Percentiles rank a stretch among this genome's conserved stretches.
Evolutionary conservation across 495 filamentous ascomycete species (phyloP).

Genomic region (Penicillium robsamsonii): DNA sequence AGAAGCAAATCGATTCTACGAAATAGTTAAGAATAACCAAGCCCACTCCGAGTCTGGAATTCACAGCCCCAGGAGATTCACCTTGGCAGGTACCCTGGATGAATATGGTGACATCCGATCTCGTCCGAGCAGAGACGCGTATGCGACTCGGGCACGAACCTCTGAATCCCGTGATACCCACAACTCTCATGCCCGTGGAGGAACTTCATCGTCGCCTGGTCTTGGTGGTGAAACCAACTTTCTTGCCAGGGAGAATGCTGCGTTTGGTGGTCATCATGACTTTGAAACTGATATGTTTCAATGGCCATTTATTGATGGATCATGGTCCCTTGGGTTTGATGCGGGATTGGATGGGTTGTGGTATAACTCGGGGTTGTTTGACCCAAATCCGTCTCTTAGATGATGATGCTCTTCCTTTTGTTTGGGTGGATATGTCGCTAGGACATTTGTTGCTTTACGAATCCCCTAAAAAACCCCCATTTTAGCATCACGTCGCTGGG

Average conservation of each 20-base stretch:
- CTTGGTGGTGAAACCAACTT: conserved; percentile 12
- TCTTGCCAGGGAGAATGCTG: conserved; percentile 14
- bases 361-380: conserved; percentile 31
- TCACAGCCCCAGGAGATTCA: conserved; percentile 32
- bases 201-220: conserved; percentile 10
- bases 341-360: conserved; percentile 37
- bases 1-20: conserved; percentile 44
- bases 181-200: conserved; percentile 1
- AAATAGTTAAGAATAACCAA: conserved; percentile 34
- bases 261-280: conserved; percentile 23
- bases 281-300: conserved; percentile 44
- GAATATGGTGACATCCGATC: conserved; percentile 47
- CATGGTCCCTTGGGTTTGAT: conserved; percentile 43
- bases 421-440: not conserved
- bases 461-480: no score
- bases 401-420: not conserved
- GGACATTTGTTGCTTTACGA: not conserved
- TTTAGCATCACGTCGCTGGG: not conserved
- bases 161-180: conserved; percentile 11
- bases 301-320: conserved; percentile 46
- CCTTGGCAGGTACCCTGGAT: conserved; percentile 39
- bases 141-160: conserved; percentile 14
- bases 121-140: conserved; percentile 24
- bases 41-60: conserved; percentile 21
- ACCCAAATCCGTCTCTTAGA: conserved; percentile 19